These are phyloP conservation scores for Pelargonium citronellum DNA, from an alignment of 441 rosid genomes.

Conservation along the genomic window DNA sequence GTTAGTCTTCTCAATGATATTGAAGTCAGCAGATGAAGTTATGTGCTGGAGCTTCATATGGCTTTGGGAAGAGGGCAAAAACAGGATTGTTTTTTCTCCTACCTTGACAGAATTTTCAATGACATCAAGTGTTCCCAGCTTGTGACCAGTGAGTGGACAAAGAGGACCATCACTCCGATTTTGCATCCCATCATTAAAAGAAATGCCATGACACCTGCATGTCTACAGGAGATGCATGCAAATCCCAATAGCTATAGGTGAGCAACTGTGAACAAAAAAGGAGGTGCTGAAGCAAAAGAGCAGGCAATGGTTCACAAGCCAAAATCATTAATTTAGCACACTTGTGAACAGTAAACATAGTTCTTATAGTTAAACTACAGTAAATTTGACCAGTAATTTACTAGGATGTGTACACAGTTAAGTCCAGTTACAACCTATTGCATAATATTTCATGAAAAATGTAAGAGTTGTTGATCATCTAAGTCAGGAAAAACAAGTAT, in stretches of 20 bases:
- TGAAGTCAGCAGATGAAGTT: slow-evolving; percentile 51
- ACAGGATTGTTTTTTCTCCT: slow-evolving; percentile 54
- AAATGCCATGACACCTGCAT: slow-evolving; percentile 70
- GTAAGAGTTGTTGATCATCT: neutral
- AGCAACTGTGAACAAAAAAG: neutral
- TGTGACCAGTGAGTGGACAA: slow-evolving; percentile 48
- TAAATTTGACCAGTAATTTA: no score
- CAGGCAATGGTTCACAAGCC: neutral
- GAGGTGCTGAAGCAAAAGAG: neutral
- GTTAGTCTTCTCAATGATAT: slow-evolving; percentile 59
- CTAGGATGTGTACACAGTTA: no score
- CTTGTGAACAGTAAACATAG: neutral
- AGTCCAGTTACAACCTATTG: slow-evolving; percentile 7
- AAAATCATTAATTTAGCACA: neutral
- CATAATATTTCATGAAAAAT: neutral
- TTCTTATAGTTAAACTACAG: no score
- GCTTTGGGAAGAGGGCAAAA: slow-evolving; percentile 50
- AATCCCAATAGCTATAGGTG: slow-evolving; percentile 7
- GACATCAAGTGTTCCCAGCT: slow-evolving; percentile 43
- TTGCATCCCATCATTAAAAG: slow-evolving; percentile 32
- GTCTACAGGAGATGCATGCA: slow-evolving; percentile 38
- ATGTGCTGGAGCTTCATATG: slow-evolving; percentile 37
- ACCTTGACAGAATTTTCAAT: slow-evolving; percentile 54
- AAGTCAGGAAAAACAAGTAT: neutral
- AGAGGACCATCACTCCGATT: slow-evolving; percentile 30